Base-by-base conservation (phyloP, 2,329 filamentous ascomycete species). In the Colletotrichum horii region DNA sequence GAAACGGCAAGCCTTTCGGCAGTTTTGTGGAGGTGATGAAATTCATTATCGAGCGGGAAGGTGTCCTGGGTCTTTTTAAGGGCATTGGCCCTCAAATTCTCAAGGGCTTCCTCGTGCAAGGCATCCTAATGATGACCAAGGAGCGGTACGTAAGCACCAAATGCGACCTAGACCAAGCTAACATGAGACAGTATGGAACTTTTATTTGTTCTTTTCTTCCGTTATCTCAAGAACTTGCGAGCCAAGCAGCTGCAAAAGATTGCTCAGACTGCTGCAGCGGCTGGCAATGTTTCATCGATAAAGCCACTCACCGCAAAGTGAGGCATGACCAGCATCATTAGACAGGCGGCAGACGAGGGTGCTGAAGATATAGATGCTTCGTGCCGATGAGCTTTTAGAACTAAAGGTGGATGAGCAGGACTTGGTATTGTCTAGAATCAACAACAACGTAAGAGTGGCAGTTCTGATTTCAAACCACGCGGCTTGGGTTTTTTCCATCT, bases 61-160 rank as follows among this genome's bases (percentile, higher is more conserved):
- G 97, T 5, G 83, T 91, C 1, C 81, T 93, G 15, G 94, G 94
- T n/a, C 89, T 99, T 2, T 99, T 98, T 89, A 99, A 99, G 87
- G 97, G 97, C 56, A 98, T 99, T 79, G 96, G 92, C 0, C 97
- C 97, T 4, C 97, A 99, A 84, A 94, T 99, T 67, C 85, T 96
- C 75, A 99, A 99, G 86, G 97, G 97, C 2, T 86, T 99, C 68
- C 83, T 99, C 65, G 97, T 99, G 4, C 97, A 99, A 83, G 97
- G 97, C 66, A 92, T 99, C 71, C 88, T 99, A 52, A 99, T 99
- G 97, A 99, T 98, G 96, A 97, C 96, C 64, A 99, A 99, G 87
- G 97, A 99, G 86, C 91, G 96, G 94, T 96, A 89, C 79, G 89
- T 81, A 9, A 5, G 65, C 2, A 38, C 5, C 14, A 67, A 34